These are phyloP conservation scores for Capronia epimyces DNA, from an alignment of 2,329 filamentous ascomycete species.

Conservation along the genomic window DNA sequence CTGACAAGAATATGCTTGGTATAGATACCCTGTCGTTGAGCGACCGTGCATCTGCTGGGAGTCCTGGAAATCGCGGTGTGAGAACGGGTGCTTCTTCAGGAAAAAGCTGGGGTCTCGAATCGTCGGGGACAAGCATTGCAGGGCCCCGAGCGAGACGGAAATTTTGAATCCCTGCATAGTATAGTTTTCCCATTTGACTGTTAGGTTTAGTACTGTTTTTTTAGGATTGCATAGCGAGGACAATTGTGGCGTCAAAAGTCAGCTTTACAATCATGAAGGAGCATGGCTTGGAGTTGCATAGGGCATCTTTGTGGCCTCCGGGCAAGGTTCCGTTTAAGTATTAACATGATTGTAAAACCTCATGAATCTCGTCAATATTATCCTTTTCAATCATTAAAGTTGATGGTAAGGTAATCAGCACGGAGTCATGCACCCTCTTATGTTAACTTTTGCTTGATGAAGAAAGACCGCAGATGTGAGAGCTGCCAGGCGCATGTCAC, in stretches of 20 bases:
- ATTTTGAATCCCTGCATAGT: background rate
- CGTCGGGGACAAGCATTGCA: slow-evolving; percentile 13
- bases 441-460: slow-evolving; percentile 99
- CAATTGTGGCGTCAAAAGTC: background rate
- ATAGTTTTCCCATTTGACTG: background rate
- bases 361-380: background rate
- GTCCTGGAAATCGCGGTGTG: background rate
- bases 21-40: slow-evolving; percentile 14
- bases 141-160: slow-evolving; percentile 11
- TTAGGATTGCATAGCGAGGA: background rate
- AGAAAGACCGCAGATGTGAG: slow-evolving; percentile 91
- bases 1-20: slow-evolving; percentile 7
- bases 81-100: background rate
- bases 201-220: background rate
- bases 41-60: background rate
- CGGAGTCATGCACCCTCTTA: slow-evolving; percentile 44
- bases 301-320: too few relatives aligned
- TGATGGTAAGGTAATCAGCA: background rate
- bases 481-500: slow-evolving; percentile 95
- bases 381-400: background rate
- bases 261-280: background rate
- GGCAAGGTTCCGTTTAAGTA: too few relatives aligned
- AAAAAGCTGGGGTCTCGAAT: slow-evolving; percentile 1
- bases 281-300: too few relatives aligned
- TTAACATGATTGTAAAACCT: too few relatives aligned